Base-by-base conservation (phyloP, 2,329 filamentous ascomycete species). In the Botryotinia globosa region DNA sequence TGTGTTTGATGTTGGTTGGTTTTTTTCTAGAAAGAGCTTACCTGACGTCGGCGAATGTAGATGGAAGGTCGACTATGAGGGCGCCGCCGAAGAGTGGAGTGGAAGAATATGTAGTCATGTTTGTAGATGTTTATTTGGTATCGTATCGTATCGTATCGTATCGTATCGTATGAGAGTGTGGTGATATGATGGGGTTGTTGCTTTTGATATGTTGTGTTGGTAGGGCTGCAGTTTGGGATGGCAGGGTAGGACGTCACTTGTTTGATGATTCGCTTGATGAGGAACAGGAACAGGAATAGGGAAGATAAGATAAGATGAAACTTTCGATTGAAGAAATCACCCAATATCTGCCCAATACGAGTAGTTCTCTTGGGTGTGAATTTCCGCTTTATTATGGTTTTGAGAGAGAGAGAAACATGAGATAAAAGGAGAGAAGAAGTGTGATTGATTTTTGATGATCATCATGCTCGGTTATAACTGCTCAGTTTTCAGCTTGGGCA, bases 51-150 rank as follows among this genome's bases (percentile, higher is more conserved):
- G 87, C 87, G 81, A 92, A 94, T 77, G 72, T 79, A 56, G 76
- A 93, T 75, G 92, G 92, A 22, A 94, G 84, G 74, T 93, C 90
- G 78, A 86, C 88, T 76, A 87, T 85, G 75, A 94, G 87, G 74
- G 92, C 91, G 80, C 91, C 91, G 80, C 92, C 92, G 80, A 90
- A 94, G 64, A 94, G 88, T 71, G 87, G 84, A 65, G 86, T 89
- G 77, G 72, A 73, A 18, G 64, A 32, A 39, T 56, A 66, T 62
- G 68, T 66, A 42, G 68, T 56, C 67, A 71, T 73, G 51, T 9
- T 61, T 12, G 48, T 25, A 18, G 37, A 37, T 37, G 1, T 7
- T n/a, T 69, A 18, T 62, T 39, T 39, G 18, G 37, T 68, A 39
- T 68, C 39, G 18, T 65, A 39, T 48, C 20, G 62, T 65, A 65